phyloP scores from a whole-genome alignment of 768 basidiomycete genomes.

The Leucosporidium scottii region DNA sequence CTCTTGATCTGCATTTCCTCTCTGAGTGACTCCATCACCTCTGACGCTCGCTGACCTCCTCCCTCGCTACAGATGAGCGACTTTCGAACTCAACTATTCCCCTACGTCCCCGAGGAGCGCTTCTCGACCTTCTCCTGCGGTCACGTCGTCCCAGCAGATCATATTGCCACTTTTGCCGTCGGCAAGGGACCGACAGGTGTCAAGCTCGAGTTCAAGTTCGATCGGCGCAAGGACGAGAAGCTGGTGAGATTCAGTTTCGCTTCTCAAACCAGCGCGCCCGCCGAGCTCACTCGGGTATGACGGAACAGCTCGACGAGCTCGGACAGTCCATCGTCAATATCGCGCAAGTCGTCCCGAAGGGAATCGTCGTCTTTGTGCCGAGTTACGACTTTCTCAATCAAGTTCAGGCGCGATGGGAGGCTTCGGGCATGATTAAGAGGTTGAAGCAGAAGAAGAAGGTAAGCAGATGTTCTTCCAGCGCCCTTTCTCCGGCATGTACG shows the following conservation, averaged over 20 bases:
- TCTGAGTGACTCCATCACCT: too few species aligned
- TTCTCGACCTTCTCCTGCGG: conserved; percentile 81
- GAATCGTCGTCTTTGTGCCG: conserved; percentile 89
- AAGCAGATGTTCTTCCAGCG: conserved; percentile 19
- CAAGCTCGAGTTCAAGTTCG: conserved; percentile 68
- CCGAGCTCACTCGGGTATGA: not conserved
- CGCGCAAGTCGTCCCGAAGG: conserved; percentile 66
- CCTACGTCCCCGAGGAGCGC: conserved; percentile 54
- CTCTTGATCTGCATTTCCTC: too few species aligned
- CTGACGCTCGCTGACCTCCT: not conserved
- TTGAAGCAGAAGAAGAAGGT: conserved; percentile 70
- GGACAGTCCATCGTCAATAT: conserved; percentile 79
- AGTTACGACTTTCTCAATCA: conserved; percentile 75
- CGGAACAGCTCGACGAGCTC: conserved; percentile 62
- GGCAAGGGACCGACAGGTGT: conserved; percentile 28
- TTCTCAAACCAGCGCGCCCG: not conserved
- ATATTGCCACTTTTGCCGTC: conserved; percentile 58
- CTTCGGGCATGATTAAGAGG: conserved; percentile 56
- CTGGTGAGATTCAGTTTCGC: conserved; percentile 4
- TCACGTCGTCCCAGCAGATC: conserved; percentile 77
- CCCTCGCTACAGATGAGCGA: conserved; percentile 64
- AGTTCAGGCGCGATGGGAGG: conserved; percentile 61
- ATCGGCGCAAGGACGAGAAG: conserved; percentile 51
- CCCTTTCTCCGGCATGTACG: too few species aligned
- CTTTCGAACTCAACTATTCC: conserved; percentile 71